A percentile compares a stretch with the other conserved stretches of the same genome.
Evolutionary conservation across 2,329 filamentous ascomycete species (phyloP).

Genomic region (Arthrinium phaeospermum): DNA sequence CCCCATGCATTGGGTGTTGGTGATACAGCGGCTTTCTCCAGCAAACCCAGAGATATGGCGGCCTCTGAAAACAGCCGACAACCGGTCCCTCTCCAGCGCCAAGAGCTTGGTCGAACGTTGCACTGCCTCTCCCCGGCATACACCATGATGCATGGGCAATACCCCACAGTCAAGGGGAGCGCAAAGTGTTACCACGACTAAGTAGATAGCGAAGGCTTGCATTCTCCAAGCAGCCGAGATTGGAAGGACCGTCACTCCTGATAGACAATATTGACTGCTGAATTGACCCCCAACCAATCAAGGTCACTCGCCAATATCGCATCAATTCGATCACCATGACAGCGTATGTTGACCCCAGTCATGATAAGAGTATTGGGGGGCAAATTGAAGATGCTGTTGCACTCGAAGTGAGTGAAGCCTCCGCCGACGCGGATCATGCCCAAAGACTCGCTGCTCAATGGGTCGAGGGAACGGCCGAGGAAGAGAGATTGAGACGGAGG

Average conservation of each 20-base stretch:
- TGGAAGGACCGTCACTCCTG: not conserved
- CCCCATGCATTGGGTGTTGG: not conserved
- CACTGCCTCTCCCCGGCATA: not conserved
- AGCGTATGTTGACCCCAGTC: not conserved
- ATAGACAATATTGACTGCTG: not conserved
- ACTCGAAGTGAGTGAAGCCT: not conserved
- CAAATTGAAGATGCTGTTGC: not conserved
- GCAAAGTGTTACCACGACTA: not conserved
- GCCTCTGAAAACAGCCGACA: not conserved
- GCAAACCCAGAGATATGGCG: not conserved
- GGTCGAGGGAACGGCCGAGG: constrained; percentile 16
- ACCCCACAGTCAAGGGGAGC: not conserved
- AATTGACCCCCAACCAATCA: not conserved
- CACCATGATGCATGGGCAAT: not conserved
- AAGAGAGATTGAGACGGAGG: constrained; percentile 22
- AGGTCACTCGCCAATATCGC: not conserved
- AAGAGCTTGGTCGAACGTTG: not conserved
- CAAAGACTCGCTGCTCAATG: constrained; percentile 20
- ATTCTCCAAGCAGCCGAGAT: not conserved
- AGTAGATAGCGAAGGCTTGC: not conserved
- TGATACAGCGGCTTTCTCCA: not conserved
- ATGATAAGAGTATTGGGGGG: not conserved
- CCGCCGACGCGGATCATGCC: constrained; percentile 1
- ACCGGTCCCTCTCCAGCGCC: not conserved
- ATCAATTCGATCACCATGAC: not conserved